Evolutionary conservation across 257 asterid species (phyloP).

Genomic region (Anisodus acutangulus): DNA sequence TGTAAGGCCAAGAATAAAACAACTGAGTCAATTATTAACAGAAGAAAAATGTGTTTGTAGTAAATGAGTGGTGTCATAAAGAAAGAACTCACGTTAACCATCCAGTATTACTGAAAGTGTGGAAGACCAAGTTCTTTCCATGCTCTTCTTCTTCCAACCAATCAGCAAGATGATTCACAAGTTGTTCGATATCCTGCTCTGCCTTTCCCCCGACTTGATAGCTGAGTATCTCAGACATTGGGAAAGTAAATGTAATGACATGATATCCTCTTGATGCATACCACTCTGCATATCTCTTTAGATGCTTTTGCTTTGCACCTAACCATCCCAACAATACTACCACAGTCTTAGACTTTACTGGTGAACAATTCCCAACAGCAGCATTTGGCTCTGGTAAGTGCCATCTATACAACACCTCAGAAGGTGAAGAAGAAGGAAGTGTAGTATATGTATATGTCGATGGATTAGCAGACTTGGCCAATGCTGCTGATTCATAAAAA

Average conservation of each 20-base stretch:
- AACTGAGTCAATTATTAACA: conserved; percentile 31
- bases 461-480: conserved; percentile 67
- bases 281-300: conserved; percentile 85
- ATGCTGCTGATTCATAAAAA: conserved; percentile 59
- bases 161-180: conserved; percentile 82
- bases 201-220: conserved; percentile 93
- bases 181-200: conserved; percentile 72
- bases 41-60: neutral
- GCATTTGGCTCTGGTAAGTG: conserved; percentile 79
- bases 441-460: conserved; percentile 37
- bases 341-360: conserved; percentile 72
- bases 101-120: conserved; percentile 92
- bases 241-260: conserved; percentile 86
- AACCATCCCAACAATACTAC: conserved; percentile 96
- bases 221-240: conserved; percentile 81
- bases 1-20: conserved; percentile 39
- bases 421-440: conserved; percentile 44
- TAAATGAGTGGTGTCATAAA: neutral
- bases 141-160: conserved; percentile 95
- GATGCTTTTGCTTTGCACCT: conserved; percentile 93
- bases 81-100: conserved; percentile 76
- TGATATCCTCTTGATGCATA: conserved; percentile 86
- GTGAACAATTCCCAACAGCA: conserved; percentile 50
- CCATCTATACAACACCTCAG: conserved; percentile 76
- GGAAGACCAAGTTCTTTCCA: conserved; percentile 83